Conservation (phyloP, 345 rosid genomes). For the Camelina sativa region DNA sequence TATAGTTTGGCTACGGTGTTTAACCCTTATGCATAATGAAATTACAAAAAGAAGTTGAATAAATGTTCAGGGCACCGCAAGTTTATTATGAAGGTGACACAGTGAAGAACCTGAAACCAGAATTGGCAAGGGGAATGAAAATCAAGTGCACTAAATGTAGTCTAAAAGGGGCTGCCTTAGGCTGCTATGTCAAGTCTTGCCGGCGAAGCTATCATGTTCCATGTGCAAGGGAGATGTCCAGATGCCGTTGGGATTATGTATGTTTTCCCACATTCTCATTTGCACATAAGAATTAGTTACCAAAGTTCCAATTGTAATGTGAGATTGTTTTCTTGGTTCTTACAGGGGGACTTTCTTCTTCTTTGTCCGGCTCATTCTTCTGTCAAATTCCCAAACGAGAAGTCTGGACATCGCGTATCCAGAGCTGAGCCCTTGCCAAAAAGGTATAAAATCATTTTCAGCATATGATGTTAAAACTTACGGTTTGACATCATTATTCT, state of each 20-base stretch:
- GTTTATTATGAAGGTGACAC: constrained; percentile 65
- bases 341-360: constrained; percentile 68
- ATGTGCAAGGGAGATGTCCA: constrained; percentile 62
- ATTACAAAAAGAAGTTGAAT: neutral
- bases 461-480: neutral
- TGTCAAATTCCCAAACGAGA: constrained; percentile 69
- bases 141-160: constrained; percentile 76
- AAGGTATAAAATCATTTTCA: constrained; percentile 23
- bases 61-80: constrained; percentile 75
- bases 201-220: constrained; percentile 79
- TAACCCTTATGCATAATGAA: neutral
- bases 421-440: constrained; percentile 21
- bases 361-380: constrained; percentile 82
- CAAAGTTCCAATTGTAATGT: neutral
- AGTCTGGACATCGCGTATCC: constrained; percentile 31
- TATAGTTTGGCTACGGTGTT: neutral
- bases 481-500: neutral
- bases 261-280: constrained; percentile 14
- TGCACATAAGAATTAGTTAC: neutral
- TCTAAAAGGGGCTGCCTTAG: constrained; percentile 85
- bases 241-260: constrained; percentile 86
- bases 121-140: constrained; percentile 76
- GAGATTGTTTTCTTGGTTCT: constrained; percentile 25
- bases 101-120: constrained; percentile 71
- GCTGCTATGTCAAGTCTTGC: constrained; percentile 80